Conservation (phyloP, 352 stramenopile genomes). For the Hyaloperonospora arabidopsidis region DNA sequence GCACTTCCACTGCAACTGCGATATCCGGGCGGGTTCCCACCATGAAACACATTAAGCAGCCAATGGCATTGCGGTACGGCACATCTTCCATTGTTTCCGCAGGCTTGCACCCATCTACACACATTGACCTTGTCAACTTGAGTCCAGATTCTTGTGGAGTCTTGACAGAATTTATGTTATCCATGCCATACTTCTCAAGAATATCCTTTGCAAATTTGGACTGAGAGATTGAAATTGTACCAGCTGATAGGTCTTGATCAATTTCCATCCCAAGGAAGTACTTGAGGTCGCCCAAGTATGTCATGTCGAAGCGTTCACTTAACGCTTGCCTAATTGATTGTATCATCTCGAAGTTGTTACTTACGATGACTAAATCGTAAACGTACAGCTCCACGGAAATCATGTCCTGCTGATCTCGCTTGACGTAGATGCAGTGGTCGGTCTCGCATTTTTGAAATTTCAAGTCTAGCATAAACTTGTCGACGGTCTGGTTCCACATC, state of each 20-base stretch:
- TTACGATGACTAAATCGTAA: slow-evolving; percentile 9
- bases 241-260: neutral
- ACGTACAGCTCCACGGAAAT: slow-evolving; percentile 14
- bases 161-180: neutral
- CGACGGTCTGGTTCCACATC: neutral
- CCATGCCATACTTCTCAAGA: neutral
- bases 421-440: slow-evolving; percentile 10
- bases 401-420: slow-evolving; percentile 8
- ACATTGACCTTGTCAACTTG: no score
- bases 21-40: no score
- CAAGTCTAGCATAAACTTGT: neutral
- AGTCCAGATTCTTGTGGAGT: no score
- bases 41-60: neutral
- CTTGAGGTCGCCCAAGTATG: neutral
- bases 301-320: neutral
- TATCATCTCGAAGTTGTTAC: slow-evolving; percentile 1
- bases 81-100: neutral
- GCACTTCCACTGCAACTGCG: no score
- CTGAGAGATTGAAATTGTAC: neutral
- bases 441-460: neutral
- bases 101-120: no score
- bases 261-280: slow-evolving; percentile 2
- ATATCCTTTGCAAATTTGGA: neutral
- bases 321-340: neutral
- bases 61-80: neutral